These are phyloP conservation scores for Trichoderma sp. DNA, from an alignment of 2,329 filamentous ascomycete genomes.

Conservation along the genomic window DNA sequence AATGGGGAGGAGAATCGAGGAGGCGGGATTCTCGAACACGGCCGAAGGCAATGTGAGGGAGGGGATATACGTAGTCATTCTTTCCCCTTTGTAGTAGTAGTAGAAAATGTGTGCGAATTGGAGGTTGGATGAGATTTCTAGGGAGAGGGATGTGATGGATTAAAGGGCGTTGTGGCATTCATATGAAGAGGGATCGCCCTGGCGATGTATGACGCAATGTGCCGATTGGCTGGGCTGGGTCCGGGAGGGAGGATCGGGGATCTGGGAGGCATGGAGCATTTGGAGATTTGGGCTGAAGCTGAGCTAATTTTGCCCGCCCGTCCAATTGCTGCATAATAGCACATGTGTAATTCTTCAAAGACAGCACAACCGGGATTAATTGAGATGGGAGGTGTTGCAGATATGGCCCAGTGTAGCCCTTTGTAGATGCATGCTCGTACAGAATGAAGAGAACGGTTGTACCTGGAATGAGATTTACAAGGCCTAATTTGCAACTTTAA, in stretches of 20 bases:
- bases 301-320: not conserved
- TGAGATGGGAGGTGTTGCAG: not conserved
- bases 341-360: not conserved
- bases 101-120: not conserved
- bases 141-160: not conserved
- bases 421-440: too few species aligned
- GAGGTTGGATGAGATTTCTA: not conserved
- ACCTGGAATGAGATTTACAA: too few species aligned
- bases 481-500: too few species aligned
- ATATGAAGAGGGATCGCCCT: not conserved
- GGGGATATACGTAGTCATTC: constrained; percentile 79
- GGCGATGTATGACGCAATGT: constrained; percentile 13
- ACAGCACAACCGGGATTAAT: not conserved
- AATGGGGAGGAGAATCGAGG: constrained; percentile 74
- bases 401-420: not conserved
- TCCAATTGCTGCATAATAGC: not conserved
- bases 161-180: not conserved
- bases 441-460: too few species aligned
- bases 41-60: constrained; percentile 69
- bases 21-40: constrained; percentile 69
- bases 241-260: not conserved
- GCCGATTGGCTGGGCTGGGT: constrained; percentile 1
- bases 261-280: not conserved
- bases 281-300: not conserved
- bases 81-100: not conserved